Base-by-base conservation (phyloP, 139 green algal species). In the Chlorella sp. region DNA sequence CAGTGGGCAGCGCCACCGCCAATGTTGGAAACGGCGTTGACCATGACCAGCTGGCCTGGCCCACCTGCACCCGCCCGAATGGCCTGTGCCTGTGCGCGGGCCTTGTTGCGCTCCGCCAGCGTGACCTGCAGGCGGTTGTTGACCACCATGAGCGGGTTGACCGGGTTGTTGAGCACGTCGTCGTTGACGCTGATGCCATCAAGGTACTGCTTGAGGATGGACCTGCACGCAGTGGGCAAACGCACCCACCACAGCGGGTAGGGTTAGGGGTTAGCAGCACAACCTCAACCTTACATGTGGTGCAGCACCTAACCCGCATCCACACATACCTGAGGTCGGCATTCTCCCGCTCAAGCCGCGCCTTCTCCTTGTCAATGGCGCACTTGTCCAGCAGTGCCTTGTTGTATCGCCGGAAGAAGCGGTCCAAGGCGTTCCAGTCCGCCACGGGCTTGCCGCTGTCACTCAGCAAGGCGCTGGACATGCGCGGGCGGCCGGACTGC, bases 91-190 rank as follows among this genome's bases (percentile, higher is more conserved):
- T 76, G 69, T 27, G 71, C 55, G 26, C 80, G 65, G 10, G 83
- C 83, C 73, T 86, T 86, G 83, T 83, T 86, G 65, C 83, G 77
- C 72, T 88, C 79, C 49, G 78, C 64, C 5, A 88, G 77, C 3
- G 81, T 88, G 66, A 88, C 67, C 83, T 93, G 90, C 81, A 95
- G 77, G 22, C 86, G 74, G 33, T 91, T 75, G 75, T 96, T 96
- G 69, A 96, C 85, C 14, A 97, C 83, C 65, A 96, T 74, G 31
- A 97, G 87, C 51, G 90, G 88, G 85, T 95, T 96, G 50, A 86
- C 73, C 17, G 92, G 91, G 73, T 91, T 89, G 71, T 94, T 90
- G 61, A 97, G 80, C 5, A 94, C 87, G 31, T 89, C 86, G 26
- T 87, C 81, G 66, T 92, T 92, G 32, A 97, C 89, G 33, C 49